These are phyloP conservation scores for Athelia sp. DNA, from an alignment of 1,284 basidiomycete genomes.

Conservation along the genomic window DNA sequence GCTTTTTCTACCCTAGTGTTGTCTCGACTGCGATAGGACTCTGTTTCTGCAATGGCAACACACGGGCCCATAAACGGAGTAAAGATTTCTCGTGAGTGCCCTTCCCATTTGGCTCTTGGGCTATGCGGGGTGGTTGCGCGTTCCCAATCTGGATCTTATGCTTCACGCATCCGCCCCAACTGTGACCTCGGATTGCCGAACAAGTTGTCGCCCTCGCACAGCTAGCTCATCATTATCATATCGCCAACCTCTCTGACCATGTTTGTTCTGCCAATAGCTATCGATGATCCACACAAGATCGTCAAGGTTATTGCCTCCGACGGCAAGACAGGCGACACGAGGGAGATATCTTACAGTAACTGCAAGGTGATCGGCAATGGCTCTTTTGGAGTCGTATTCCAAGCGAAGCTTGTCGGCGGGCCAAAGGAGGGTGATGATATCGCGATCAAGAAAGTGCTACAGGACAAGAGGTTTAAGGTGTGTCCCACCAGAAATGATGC, in stretches of 20 bases:
- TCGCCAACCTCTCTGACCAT: conserved; percentile 3
- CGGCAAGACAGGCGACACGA: conserved; percentile 88
- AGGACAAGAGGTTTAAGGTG: conserved; percentile 99
- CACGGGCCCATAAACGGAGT: conserved; percentile 87
- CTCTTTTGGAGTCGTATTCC: conserved; percentile 98
- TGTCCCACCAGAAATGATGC: no score
- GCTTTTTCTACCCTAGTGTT: not conserved
- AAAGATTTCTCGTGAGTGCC: conserved; percentile 79
- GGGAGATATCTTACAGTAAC: conserved; percentile 91
- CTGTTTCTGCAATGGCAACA: conserved; percentile 51
- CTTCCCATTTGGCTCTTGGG: conserved; percentile 2
- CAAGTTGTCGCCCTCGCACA: conserved; percentile 14
- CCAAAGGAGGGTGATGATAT: conserved; percentile 77
- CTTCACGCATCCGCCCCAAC: conserved; percentile 13
- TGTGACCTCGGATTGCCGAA: conserved; percentile 26
- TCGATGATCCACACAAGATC: conserved; percentile 94
- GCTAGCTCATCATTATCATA: conserved; percentile 11
- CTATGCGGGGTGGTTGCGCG: not conserved
- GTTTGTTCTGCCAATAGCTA: conserved; percentile 37
- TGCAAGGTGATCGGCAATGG: conserved; percentile 99
- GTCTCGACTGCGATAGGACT: not conserved
- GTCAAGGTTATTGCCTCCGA: conserved; percentile 94
- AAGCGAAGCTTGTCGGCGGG: conserved; percentile 67
- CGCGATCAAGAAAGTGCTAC: conserved; percentile 99
- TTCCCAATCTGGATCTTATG: conserved; percentile 3